Evolutionary conservation across 208 protist species (phyloP), one percentile per base, ranked within the genome.

Genomic region (Crithidia acanthocephali): DNA sequence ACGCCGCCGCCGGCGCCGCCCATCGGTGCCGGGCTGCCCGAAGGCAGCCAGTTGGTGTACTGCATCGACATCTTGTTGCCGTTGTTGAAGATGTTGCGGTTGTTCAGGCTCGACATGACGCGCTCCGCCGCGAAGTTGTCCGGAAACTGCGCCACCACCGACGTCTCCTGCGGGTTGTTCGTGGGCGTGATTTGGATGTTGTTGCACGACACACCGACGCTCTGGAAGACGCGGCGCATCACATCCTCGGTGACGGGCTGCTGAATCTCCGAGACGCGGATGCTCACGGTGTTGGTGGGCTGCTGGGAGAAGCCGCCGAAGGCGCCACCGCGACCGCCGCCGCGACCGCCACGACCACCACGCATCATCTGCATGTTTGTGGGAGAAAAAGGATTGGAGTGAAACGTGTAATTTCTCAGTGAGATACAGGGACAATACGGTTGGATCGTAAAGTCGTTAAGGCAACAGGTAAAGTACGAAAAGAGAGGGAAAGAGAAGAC

Each of bases 31-130:
- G 72, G 57, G 60, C 33, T 85, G 75, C 66, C 59, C 67, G 35
- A 47, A 25, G 35, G 20, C 73, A 68, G 62, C 75, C 66, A 69
- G 71, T 77, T 81, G 20, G 76, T 71, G 79, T 90, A 97, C 60
- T 42, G 76, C 65, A 97, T 95, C 16, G 68, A 47, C 92, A 97
- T 95, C 57, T 88, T 92, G 72, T 97, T 95, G 25, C 86, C 82
- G 79, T 95, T 87, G 68, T 92, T 91, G 78, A 90, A 97, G 69
- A 97, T 97, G 76, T 93, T 92, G 52, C 85, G 88, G 74, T 88
- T 86, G 76, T 95, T 94, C 20, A 94, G 79, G 45, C 66, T 83
- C 20, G 74, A 74, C 76, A 90, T 85, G 23, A 86, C 89, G 40
- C 79, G 80, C 68, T 93, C 80, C 16, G 92, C 88, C 27, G 83